phyloP scores from a whole-genome alignment of 768 basidiomycete genomes.

The Termitomyces sp. region DNA sequence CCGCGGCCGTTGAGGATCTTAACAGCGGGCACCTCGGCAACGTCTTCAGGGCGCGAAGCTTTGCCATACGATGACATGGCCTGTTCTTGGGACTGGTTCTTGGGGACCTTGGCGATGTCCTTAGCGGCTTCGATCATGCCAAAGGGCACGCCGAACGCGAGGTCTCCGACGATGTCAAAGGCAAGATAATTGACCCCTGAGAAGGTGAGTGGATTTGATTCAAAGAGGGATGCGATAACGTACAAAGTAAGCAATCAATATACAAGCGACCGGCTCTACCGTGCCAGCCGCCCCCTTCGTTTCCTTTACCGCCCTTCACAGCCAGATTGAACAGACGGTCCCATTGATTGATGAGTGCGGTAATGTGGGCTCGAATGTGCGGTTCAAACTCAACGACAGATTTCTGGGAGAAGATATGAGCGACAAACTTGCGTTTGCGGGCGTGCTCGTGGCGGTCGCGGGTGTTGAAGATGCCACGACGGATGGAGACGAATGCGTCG shows the following conservation, averaged over 20 bases:
- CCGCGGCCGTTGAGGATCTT: conserved; percentile 85
- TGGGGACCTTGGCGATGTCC: conserved; percentile 68
- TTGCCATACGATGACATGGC: conserved; percentile 55
- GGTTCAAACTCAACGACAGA: conserved; percentile 84
- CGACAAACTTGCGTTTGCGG: conserved; percentile 88
- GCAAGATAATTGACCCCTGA: conserved; percentile 50
- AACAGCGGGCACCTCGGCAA: conserved; percentile 64
- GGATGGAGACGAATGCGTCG: conserved; percentile 72
- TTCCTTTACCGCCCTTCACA: conserved; percentile 46
- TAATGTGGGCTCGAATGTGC: conserved; percentile 58
- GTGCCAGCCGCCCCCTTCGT: conserved; percentile 63
- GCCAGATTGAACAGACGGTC: conserved; percentile 58
- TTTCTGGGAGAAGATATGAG: conserved; percentile 81
- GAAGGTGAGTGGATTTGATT: neutral
- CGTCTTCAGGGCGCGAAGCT: conserved; percentile 33
- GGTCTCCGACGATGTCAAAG: conserved; percentile 76
- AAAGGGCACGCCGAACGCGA: conserved; percentile 84
- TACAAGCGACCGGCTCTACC: conserved; percentile 59
- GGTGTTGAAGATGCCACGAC: conserved; percentile 72
- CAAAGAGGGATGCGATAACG: conserved; percentile 27
- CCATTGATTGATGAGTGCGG: conserved; percentile 64
- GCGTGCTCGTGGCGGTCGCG: conserved; percentile 74
- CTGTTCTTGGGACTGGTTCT: conserved; percentile 39
- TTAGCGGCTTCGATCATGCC: conserved; percentile 77
- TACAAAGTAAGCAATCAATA: conserved; percentile 71